Evolutionary conservation across 257 asterid genomes (phyloP).

Genomic region (Coffea canephora): DNA sequence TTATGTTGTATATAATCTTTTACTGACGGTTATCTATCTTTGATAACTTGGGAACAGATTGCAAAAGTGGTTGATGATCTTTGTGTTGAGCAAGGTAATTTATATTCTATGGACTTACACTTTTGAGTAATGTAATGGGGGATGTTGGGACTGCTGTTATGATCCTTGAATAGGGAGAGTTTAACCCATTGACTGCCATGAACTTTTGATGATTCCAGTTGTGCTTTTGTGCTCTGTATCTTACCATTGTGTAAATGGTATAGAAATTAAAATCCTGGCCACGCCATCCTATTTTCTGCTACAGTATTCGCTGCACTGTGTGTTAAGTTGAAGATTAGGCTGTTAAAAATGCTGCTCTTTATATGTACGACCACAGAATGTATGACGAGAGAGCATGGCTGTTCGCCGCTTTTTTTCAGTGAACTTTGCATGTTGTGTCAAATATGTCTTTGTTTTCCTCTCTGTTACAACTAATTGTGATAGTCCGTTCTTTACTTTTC

Average conservation of each 20-base stretch:
- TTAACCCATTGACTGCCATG: background rate
- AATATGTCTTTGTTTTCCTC: background rate
- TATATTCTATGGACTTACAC: background rate
- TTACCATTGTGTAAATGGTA: background rate
- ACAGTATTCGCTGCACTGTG: background rate
- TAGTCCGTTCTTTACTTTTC: background rate
- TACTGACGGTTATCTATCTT: slow-evolving; percentile 5
- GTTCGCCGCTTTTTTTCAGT: background rate
- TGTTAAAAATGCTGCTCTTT: background rate
- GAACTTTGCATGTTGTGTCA: background rate
- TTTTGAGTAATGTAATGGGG: background rate
- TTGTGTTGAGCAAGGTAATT: slow-evolving; percentile 71
- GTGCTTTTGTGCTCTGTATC: background rate
- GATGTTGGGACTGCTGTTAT: background rate
- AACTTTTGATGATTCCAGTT: background rate
- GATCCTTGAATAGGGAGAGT: background rate
- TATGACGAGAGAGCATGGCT: background rate
- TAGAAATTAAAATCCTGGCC: background rate
- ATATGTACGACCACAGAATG: background rate
- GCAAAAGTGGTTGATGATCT: slow-evolving; percentile 75
- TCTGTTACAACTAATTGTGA: background rate
- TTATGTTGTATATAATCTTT: background rate
- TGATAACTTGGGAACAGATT: slow-evolving; percentile 52
- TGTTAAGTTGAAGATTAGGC: background rate
- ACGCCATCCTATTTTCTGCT: background rate